Evolutionary conservation across 352 stramenopile genomes (phyloP).

Genomic region (Pythium brachiatum): DNA sequence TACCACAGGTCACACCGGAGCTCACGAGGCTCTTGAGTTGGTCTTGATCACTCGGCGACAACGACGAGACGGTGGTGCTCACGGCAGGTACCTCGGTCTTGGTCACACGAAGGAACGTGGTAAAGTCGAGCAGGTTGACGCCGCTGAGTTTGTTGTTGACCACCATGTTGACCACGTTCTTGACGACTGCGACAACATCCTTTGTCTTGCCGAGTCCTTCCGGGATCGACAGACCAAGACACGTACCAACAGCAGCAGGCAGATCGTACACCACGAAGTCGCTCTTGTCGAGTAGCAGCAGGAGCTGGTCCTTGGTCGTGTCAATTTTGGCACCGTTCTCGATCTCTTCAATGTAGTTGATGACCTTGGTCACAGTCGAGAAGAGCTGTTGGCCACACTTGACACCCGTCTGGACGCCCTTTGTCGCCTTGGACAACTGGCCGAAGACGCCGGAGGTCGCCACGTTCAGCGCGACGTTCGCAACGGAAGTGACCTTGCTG

Average conservation of each 20-base stretch:
- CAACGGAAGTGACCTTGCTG: constrained; percentile 41
- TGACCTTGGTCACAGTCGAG: constrained; percentile 11
- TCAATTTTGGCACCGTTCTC: constrained; percentile 16
- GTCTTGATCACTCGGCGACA: constrained; percentile 29
- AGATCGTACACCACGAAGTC: constrained; percentile 55
- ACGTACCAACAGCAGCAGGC: constrained; percentile 43
- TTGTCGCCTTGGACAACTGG: constrained; percentile 22
- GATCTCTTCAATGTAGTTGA: constrained; percentile 15
- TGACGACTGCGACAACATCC: constrained; percentile 36
- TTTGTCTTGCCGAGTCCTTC: constrained; percentile 31
- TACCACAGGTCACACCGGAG: constrained; percentile 36
- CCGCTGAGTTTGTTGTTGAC: constrained; percentile 30
- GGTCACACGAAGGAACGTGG: constrained; percentile 17
- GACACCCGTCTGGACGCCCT: constrained; percentile 22
- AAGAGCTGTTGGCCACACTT: constrained; percentile 28
- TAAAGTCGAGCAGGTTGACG: constrained; percentile 14
- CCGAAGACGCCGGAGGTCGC: constrained; percentile 41
- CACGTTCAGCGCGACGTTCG: constrained; percentile 34
- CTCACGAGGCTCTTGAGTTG: constrained; percentile 38
- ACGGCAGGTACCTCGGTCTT: constrained; percentile 1
- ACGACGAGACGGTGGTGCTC: background rate
- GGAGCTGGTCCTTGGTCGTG: constrained; percentile 50
- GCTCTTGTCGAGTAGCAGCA: constrained; percentile 52
- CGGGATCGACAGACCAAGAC: constrained; percentile 32
- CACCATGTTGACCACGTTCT: constrained; percentile 32